Evolutionary conservation across 169 alveolate genomes (phyloP).

Genomic region (Perkinsus marinus): DNA sequence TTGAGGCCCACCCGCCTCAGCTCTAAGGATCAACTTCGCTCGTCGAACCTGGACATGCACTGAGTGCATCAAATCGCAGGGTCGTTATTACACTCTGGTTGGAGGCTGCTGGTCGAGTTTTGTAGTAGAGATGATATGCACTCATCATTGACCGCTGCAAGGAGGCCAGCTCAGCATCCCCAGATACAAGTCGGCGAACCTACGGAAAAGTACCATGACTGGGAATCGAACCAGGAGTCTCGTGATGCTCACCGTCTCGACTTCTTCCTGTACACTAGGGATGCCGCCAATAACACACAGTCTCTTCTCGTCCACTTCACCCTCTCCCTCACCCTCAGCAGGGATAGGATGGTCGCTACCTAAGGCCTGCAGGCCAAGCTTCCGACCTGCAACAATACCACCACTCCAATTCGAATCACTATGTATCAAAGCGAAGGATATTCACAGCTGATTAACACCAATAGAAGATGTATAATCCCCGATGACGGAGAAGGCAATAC

Average conservation of each 20-base stretch:
- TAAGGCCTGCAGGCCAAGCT: neutral
- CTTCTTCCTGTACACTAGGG: neutral
- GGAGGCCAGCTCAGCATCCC: constrained; percentile 20
- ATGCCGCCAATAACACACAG: neutral
- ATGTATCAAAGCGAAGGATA: too few species aligned
- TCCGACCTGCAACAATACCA: neutral
- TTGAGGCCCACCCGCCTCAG: constrained; percentile 13
- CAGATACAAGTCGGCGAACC: constrained; percentile 16
- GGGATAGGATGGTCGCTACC: neutral
- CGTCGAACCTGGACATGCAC: neutral
- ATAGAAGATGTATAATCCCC: too few species aligned
- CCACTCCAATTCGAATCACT: neutral
- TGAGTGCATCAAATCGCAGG: neutral
- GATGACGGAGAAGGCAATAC: too few species aligned
- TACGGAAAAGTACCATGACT: neutral
- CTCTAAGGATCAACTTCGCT: constrained; percentile 16
- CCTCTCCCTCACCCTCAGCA: neutral
- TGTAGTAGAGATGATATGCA: constrained; percentile 30
- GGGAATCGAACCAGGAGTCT: neutral
- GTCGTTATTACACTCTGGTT: constrained; percentile 12
- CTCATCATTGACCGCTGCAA: constrained; percentile 29
- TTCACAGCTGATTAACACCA: too few species aligned
- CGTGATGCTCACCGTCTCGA: neutral
- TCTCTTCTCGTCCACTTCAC: neutral
- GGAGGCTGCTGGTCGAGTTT: constrained; percentile 40